A percentile compares a stretch with the other conserved stretches of the same genome.
These are phyloP conservation scores for Wickerhamomyces sydowiorum DNA, from an alignment of 805 yeast genomes.

Conservation along the genomic window DNA sequence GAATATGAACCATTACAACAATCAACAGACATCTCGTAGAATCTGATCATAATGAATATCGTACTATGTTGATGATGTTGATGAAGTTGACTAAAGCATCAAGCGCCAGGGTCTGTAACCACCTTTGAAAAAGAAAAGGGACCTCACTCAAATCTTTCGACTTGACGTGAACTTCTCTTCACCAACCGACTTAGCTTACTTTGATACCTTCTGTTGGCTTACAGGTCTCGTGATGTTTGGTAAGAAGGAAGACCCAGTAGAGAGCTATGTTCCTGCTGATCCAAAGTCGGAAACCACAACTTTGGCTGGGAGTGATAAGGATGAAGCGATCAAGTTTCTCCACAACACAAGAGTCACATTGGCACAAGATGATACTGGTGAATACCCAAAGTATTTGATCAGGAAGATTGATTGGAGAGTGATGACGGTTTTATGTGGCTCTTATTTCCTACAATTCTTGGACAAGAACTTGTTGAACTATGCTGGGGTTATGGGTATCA, in stretches of 20 bases:
- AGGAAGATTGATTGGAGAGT: conserved; percentile 43
- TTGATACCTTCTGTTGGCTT: no score
- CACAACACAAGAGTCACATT: conserved; percentile 5
- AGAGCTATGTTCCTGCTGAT: background rate
- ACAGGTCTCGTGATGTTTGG: no score
- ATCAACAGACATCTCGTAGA: no score
- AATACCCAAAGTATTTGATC: conserved; percentile 15
- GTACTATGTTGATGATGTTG: no score
- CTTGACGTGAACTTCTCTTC: no score
- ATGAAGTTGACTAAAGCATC: no score
- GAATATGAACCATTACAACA: no score
- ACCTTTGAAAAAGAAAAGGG: no score
- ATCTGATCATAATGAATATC: no score
- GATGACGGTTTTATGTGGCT: conserved; percentile 43
- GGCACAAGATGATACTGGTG: background rate
- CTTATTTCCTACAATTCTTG: conserved; percentile 51
- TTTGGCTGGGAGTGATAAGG: conserved; percentile 11
- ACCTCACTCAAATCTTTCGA: no score
- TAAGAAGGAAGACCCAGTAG: background rate
- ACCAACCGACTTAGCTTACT: no score
- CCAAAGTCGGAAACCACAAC: conserved; percentile 7
- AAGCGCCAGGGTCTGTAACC: no score
- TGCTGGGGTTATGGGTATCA: conserved; percentile 63
- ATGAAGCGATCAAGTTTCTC: conserved; percentile 21
- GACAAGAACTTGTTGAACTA: conserved; percentile 56